Conservation (phyloP, 1,139 yeast species). For the Taiozyma sp. region DNA sequence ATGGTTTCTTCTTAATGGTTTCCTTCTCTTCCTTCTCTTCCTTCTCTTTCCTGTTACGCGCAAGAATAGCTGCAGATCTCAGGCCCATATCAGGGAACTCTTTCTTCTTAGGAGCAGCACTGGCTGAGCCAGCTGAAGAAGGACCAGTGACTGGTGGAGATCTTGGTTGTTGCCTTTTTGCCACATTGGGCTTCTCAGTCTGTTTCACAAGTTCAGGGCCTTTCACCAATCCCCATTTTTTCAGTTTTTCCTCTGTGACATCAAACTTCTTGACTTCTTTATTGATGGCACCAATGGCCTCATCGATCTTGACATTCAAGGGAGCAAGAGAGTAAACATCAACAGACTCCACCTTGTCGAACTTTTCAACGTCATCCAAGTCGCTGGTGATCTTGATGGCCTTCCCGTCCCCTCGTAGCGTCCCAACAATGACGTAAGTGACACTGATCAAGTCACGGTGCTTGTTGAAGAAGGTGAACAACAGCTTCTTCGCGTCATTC, state of each 20-base stretch:
- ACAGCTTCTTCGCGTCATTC: slow-evolving; percentile 21
- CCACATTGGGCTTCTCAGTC: background rate
- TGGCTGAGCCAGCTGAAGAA: background rate
- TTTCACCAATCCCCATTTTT: slow-evolving; percentile 26
- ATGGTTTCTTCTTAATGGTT: slow-evolving; percentile 9
- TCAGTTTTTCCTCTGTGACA: slow-evolving; percentile 15
- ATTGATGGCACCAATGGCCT: slow-evolving; percentile 16
- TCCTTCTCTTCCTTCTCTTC: slow-evolving; percentile 3
- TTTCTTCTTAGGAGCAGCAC: slow-evolving; percentile 4
- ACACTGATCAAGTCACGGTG: slow-evolving; percentile 20
- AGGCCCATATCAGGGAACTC: slow-evolving; percentile 19
- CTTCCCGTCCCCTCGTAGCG: slow-evolving; percentile 7
- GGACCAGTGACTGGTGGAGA: background rate
- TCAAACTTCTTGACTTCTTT: slow-evolving; percentile 11
- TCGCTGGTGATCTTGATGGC: slow-evolving; percentile 15
- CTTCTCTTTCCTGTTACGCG: slow-evolving; percentile 7
- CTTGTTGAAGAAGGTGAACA: slow-evolving; percentile 20
- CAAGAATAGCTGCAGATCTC: slow-evolving; percentile 13
- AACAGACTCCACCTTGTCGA: slow-evolving; percentile 18
- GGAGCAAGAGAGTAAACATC: slow-evolving; percentile 24
- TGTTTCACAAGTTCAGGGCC: slow-evolving; percentile 20
- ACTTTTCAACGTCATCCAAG: slow-evolving; percentile 14
- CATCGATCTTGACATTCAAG: slow-evolving; percentile 14
- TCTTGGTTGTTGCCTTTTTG: background rate
- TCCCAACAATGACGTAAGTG: slow-evolving; percentile 24